Base-by-base conservation (phyloP, 2,329 filamentous ascomycete species). In the Paecilomyces dactylethromorphus region DNA sequence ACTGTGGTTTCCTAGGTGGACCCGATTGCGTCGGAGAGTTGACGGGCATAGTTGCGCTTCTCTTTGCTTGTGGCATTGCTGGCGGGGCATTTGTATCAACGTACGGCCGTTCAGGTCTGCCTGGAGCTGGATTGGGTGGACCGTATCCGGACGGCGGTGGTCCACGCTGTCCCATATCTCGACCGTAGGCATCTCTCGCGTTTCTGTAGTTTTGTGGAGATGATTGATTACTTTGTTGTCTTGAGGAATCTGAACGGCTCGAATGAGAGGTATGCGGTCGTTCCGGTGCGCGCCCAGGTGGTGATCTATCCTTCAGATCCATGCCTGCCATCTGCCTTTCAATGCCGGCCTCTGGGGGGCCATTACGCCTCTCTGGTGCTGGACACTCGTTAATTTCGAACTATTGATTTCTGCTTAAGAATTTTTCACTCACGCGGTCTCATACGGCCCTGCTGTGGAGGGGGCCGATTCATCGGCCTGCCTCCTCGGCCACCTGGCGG, bases 241-340 rank as follows among this genome's bases (percentile, higher is more conserved):
- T 66, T 51, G 65, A 64, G 57, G 69, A 66, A 24, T 71, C 71
- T 21, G 69, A 69, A 50, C 71, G 68, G 62, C 68, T 72, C 32
- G 66, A 69, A 59, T 73, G 69, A 12, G 75, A 74, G 4, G 75
- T 77, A 59, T 74, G 73, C n/a, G 75, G 74, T 31, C 75, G 70
- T 35, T 64, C 63, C 8, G 65, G 58, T 54, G 63, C 56, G 58
- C 64, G 61, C 29, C 58, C 61, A 60, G 66, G 65, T 22, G 69
- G 61, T 31, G 64, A 59, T 56, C 68, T 60, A 51, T 66, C 71
- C 59, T 68, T 71, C 32, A 77, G 62, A 61, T 72, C 68, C 76
- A 78, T 68, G 63, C 72, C 67, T 33, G 73, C 68, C 73, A 75
- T 71, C 58, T 70, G 64, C 60, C 72, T 69, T 66, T 81, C 72